phyloP scores from a whole-genome alignment of 2,329 filamentous ascomycete genomes.

The Calycina herbarum region DNA sequence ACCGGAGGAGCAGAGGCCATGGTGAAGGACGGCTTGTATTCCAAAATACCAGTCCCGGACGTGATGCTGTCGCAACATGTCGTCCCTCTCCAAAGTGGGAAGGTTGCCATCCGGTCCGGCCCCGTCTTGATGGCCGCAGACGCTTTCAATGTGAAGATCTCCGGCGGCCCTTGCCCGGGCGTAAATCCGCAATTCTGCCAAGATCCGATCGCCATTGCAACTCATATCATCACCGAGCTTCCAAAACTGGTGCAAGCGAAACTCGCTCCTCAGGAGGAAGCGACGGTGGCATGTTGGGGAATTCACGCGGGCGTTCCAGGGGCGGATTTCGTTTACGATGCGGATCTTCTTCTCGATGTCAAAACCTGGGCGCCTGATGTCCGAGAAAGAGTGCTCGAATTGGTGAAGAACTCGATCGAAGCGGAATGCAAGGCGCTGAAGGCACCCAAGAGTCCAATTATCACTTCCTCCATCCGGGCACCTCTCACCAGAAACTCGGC shows the following conservation, averaged over 20 bases:
- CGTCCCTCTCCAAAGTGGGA: slow-evolving; percentile 41
- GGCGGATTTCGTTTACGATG: slow-evolving; percentile 46
- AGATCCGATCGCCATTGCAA: slow-evolving; percentile 49
- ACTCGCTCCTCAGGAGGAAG: slow-evolving; percentile 41
- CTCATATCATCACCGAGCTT: slow-evolving; percentile 42
- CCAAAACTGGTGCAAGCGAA: slow-evolving; percentile 44
- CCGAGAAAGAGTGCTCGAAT: not conserved
- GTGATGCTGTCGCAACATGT: slow-evolving; percentile 57
- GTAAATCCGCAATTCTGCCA: slow-evolving; percentile 43
- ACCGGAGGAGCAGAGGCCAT: slow-evolving; percentile 63
- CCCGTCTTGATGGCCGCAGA: slow-evolving; percentile 40
- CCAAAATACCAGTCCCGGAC: slow-evolving; percentile 53
- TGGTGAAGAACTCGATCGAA: slow-evolving; percentile 43
- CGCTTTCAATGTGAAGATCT: slow-evolving; percentile 41
- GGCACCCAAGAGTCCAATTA: not conserved
- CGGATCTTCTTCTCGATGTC: slow-evolving; percentile 45
- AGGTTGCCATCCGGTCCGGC: slow-evolving; percentile 39
- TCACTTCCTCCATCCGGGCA: not conserved
- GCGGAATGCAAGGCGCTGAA: slow-evolving; percentile 47
- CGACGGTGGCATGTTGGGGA: slow-evolving; percentile 47
- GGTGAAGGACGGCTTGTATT: slow-evolving; percentile 59
- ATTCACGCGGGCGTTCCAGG: slow-evolving; percentile 45
- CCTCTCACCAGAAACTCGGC: not conserved
- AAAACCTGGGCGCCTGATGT: slow-evolving; percentile 36
- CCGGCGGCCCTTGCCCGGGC: slow-evolving; percentile 48